Base-by-base conservation (phyloP, 2,329 filamentous ascomycete genomes). In the Aspergillus brasiliensis region DNA sequence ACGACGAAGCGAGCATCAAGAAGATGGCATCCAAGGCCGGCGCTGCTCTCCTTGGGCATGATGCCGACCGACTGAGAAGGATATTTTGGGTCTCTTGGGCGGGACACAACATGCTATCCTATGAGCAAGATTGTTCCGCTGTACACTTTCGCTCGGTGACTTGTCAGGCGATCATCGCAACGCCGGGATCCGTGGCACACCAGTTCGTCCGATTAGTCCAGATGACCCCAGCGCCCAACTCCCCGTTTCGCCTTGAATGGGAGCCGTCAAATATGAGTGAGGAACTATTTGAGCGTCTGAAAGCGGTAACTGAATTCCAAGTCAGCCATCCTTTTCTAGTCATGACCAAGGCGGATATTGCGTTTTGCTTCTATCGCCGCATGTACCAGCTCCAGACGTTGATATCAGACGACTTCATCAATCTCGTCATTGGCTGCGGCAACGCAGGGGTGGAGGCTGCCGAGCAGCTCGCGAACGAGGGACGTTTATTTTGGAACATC, bases 1-100 rank as follows among this genome's bases (percentile, higher is more conserved):
- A 73, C 38, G 60, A 71, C 34, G 71, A 73, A 62, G 69, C 59
- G 17, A 73, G 63, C 31, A 69, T 73, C 23, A 62, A 65, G n/a
- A 68, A 61, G 19, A 69, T 73, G 11, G 67, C 70, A 21, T 70
- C 69, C 1, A 34, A 61, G 8, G 58, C 70, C 2, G 59, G 62
- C n/a, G 62, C 67, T n/a, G 64, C 59, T 27, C 47, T 17, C 3
- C 15, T 63, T 52, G 71, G 72, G 19, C 62, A 73, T 65, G 71
- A 73, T 64, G 65, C 63, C 2, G 72, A 74, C 51, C 68, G 71
- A 2, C 61, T 73, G 53, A 65, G 70, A 51, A 51, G 71, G 17
- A 73, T 74, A n/a, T 74, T 74, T 48, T 74, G 71, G 72, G 62
- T 73, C 57, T 65, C 67, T 2, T 74, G 72, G 72, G 70, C 71